Evolutionary conservation across 352 stramenopile species (phyloP).

Genomic region (Phytophthora ohioensis): DNA sequence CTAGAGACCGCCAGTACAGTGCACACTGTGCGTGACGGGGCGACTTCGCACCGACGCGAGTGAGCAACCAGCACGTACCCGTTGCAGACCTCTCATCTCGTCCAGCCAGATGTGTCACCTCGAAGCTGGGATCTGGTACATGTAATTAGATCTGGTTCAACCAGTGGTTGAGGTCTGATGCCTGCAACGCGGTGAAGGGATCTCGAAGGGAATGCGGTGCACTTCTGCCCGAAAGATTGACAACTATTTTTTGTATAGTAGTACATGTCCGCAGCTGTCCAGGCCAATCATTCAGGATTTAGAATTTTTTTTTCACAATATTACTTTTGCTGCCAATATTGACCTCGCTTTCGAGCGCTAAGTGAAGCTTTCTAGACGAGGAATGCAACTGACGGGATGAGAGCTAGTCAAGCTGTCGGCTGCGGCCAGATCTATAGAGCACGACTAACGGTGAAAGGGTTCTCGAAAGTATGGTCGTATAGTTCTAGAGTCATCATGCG

Average conservation of each 20-base stretch:
- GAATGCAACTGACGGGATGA: background rate
- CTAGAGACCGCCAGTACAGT: conserved; percentile 5
- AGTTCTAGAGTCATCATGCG: too few relatives aligned
- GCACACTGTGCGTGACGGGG: conserved; percentile 1
- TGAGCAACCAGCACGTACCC: conserved; percentile 17
- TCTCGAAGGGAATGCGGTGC: too few relatives aligned
- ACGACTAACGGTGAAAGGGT: background rate
- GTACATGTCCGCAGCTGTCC: too few relatives aligned
- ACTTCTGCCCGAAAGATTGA: background rate
- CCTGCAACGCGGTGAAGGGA: conserved; percentile 1
- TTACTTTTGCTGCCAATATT: too few relatives aligned
- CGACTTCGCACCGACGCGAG: background rate
- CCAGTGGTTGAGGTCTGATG: background rate
- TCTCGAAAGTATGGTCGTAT: background rate
- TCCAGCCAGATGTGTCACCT: conserved; percentile 10
- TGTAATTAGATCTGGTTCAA: background rate
- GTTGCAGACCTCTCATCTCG: conserved; percentile 1
- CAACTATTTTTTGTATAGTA: background rate
- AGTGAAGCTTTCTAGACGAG: too few relatives aligned
- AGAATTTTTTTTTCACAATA: background rate
- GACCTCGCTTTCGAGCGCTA: too few relatives aligned
- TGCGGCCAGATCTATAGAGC: conserved; percentile 1
- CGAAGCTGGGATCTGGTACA: background rate
- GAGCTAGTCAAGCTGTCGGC: background rate
- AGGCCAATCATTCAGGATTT: background rate